Evolutionary conservation across 192 early-diverging fungal species (phyloP).

Genomic region (Diversispora eburnea): DNA sequence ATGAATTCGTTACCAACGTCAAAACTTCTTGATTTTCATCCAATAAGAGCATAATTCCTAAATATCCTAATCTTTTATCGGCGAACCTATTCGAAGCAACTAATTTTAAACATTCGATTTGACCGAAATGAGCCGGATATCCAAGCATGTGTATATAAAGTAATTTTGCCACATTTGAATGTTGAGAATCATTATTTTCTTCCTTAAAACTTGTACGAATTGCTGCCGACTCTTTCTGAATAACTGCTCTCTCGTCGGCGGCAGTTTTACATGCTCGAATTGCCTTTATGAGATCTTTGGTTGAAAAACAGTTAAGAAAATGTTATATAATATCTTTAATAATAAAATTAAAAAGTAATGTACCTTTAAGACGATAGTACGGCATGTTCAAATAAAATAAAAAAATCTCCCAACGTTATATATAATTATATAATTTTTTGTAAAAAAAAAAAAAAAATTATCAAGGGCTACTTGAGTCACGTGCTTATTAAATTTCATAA

Average conservation of each 20-base stretch:
- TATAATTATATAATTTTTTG: too few relatives aligned
- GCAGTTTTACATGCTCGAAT: constrained; percentile 97
- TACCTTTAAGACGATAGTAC: constrained; percentile 29
- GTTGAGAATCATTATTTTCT: constrained; percentile 85
- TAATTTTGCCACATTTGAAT: constrained; percentile 94
- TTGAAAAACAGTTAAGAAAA: neutral
- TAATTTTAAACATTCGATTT: constrained; percentile 98
- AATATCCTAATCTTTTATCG: constrained; percentile 97
- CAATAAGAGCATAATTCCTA: constrained; percentile 95
- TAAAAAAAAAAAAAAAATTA: too few relatives aligned
- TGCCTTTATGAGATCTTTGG: constrained; percentile 91
- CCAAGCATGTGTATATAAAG: constrained; percentile 99
- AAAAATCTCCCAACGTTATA: too few relatives aligned
- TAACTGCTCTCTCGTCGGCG: constrained; percentile 96
- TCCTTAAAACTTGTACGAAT: constrained; percentile 98
- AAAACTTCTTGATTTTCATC: constrained; percentile 98
- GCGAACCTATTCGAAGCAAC: constrained; percentile 90
- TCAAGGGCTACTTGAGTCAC: too few relatives aligned
- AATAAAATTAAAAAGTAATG: neutral
- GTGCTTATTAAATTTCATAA: too few relatives aligned
- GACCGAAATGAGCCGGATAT: constrained; percentile 98
- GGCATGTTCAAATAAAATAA: constrained; percentile 1
- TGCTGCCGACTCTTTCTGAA: constrained; percentile 91
- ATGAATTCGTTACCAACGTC: constrained; percentile 95
- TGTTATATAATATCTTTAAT: neutral